These are phyloP conservation scores for Kandelia obovata DNA, from an alignment of 345 rosid genomes.

Conservation along the genomic window DNA sequence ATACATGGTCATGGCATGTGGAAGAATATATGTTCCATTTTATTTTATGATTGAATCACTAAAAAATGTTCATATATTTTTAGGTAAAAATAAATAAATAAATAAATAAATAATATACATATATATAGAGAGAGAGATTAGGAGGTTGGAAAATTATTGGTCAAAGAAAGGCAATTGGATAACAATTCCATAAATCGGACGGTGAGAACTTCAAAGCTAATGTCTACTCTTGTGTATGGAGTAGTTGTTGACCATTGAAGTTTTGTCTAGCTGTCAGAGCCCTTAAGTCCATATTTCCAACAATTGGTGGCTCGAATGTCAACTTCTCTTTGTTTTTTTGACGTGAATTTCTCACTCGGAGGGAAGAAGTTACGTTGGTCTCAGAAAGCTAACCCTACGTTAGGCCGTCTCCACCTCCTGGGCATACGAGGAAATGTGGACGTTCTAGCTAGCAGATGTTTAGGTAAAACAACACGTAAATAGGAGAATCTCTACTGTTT, in stretches of 20 bases:
- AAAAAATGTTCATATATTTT: no score
- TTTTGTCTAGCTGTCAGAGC: not conserved
- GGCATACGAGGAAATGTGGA: not conserved
- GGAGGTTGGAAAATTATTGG: no score
- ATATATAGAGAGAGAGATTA: no score
- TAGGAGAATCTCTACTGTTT: not conserved
- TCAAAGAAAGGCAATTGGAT: no score
- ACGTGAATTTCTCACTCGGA: not conserved
- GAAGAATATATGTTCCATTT: no score
- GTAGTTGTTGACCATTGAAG: not conserved
- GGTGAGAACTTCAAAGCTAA: not conserved
- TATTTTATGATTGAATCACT: no score
- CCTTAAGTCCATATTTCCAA: not conserved
- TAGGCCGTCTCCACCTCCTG: not conserved
- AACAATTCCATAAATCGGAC: no score
- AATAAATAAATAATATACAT: no score
- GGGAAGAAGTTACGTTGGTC: not conserved
- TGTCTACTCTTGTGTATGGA: not conserved
- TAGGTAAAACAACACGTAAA: not conserved
- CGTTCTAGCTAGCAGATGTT: not conserved
- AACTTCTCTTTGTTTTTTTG: not conserved
- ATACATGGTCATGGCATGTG: no score
- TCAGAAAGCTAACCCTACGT: conserved; percentile 7
- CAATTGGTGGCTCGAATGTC: not conserved
- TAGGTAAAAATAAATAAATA: no score